Evolutionary conservation across 768 basidiomycete genomes (phyloP), one percentile per base, ranked within the genome.

Genomic region (Lentinula raphanica): DNA sequence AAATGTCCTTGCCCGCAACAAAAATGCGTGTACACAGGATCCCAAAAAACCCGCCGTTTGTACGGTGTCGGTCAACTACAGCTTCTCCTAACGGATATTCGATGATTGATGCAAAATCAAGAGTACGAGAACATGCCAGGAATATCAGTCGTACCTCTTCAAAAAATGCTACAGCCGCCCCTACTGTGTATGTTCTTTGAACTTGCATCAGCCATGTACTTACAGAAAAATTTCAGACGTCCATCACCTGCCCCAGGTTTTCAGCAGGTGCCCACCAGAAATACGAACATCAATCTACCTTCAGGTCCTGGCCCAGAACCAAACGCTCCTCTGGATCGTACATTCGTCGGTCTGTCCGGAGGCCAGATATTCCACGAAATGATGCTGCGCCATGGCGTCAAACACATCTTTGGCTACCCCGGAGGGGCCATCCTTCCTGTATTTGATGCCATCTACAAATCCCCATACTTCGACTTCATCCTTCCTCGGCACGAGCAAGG

Each of bases 341-440:
- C 90, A 7, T 98, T 99, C 67, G 81, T 98, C 56, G 97, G 96
- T 49, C 82, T 95, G 71, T 92, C 93, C 21, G 96, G 96, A 12
- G 96, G 96, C 27, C 84, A 98, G 72, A 98, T 99, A 69, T 97
- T 99, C 77, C 94, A 99, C 72, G 96, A 99, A 75, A 98, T 99
- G 96, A 96, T 99, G 92, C 86, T 95, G 60, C 83, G 96, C 46
- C 97, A 99, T 68, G 85, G 81, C 58, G 95, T 98, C 65, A 97
- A 95, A 72, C 92, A 98, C 67, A 82, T 99, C 46, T 98, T 99
- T 66, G 96, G 96, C 36, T 99, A 98, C 74, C 96, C 96, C 7
- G 95, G 95, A 44, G 96, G 96, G 58, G 97, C 96, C 40, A 98
- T 98, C 72, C 85, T 98, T 35, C 97, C 96, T 60, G 97, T 99